Evolutionary conservation across 495 filamentous ascomycete species (phyloP), one percentile per base, ranked within the genome.

Genomic region (Neurospora sp.): DNA sequence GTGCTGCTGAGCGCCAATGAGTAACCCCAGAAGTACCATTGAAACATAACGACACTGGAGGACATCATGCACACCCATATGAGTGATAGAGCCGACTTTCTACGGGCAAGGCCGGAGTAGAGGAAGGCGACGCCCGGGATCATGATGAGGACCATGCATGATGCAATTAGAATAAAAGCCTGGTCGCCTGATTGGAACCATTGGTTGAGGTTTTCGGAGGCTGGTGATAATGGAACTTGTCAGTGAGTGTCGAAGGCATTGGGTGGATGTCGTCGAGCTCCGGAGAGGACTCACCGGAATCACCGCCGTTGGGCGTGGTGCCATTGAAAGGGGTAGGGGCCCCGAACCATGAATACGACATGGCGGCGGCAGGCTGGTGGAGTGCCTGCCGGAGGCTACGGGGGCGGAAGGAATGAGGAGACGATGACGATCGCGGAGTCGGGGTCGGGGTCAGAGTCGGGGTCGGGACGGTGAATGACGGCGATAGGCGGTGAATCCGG

Each of bases 11-110:
- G 97, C 53, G 96, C 89, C 69, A 99, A 84, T 4, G 94, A 97
- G 80, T 97, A 98, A 59, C 96, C 96, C 96, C 96, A 98, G 86
- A 99, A 97, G 85, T 98, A 99, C 95, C 96, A 99, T 80, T 98
- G 96, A 84, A 98, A 97, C 38, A 91, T 91, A 27, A 97, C 89
- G 69, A 99, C 91, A 40, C 93, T 94, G 69, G 90, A 90, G 18
- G 94, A 93, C 86, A 96, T 94, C 82, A 98, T 89, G 74, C 91
- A 92, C 9, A 96, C 90, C 96, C 96, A 98, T 83, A 99, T 94
- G 73, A 98, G 87, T 39, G 94, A 97, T 68, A 99, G 86, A 40
- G 96, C 96, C 0, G 94, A 97, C 85, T 99, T 99, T 79, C 96
- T 86, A 70, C 96, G 92, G 9, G 96, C 96, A 31, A 99, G 91